phyloP scores from a whole-genome alignment of 495 filamentous ascomycete genomes.

The Penicillium lagena region DNA sequence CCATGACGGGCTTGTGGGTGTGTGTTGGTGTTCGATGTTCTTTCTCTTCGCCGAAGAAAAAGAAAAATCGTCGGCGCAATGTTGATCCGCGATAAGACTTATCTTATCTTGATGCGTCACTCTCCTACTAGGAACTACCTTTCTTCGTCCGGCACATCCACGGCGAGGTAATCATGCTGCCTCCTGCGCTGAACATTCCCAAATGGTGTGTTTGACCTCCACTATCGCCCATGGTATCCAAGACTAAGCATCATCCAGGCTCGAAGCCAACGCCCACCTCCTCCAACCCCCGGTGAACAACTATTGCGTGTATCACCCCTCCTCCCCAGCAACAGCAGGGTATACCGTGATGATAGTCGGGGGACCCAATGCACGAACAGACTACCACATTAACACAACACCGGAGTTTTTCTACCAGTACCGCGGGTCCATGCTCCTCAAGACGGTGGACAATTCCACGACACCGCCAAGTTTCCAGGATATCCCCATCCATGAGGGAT shows the following conservation, averaged over 20 bases:
- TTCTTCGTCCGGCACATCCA: not conserved
- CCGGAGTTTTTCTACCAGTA: slow-evolving; percentile 99
- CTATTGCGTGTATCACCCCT: slow-evolving; percentile 82
- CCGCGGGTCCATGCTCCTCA: slow-evolving; percentile 86
- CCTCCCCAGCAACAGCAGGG: slow-evolving; percentile 32
- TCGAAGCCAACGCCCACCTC: slow-evolving; percentile 85
- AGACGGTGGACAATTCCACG: slow-evolving; percentile 65
- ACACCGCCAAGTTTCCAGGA: slow-evolving; percentile 61
- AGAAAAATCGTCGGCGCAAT: slow-evolving; percentile 25
- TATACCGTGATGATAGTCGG: slow-evolving; percentile 74
- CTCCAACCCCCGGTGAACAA: slow-evolving; percentile 96
- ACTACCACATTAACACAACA: slow-evolving; percentile 97
- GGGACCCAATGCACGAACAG: slow-evolving; percentile 90
- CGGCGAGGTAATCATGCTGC: slow-evolving; percentile 23
- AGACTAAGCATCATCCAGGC: slow-evolving; percentile 47
- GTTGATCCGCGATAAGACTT: slow-evolving; percentile 13
- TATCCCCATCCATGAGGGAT: slow-evolving; percentile 84
- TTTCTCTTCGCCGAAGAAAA: slow-evolving; percentile 10
- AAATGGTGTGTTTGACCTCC: slow-evolving; percentile 59
- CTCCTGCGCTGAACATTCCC: slow-evolving; percentile 62
- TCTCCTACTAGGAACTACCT: not conserved
- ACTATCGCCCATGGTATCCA: not conserved
- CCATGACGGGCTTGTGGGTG: slow-evolving; percentile 22
- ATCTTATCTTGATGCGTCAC: not conserved
- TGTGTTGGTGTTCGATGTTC: slow-evolving; percentile 7